A percentile compares a stretch with the other conserved stretches of the same genome.
Conservation (phyloP, 495 filamentous ascomycete genomes). For the Evansstolkia leycettana region DNA sequence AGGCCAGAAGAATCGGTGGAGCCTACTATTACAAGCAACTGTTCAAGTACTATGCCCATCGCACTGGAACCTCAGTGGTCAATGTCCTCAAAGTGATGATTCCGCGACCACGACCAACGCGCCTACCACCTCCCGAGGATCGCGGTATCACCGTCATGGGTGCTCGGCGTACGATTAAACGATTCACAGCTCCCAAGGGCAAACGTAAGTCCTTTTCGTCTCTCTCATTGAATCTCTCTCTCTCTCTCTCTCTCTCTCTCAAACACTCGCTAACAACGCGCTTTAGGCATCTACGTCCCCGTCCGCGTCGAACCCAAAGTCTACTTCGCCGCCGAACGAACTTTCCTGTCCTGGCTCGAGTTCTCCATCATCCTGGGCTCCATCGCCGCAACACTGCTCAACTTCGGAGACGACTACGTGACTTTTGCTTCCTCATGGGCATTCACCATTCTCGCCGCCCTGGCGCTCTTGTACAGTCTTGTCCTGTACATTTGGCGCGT, state of each 20-base stretch:
- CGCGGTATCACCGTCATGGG: slow-evolving; percentile 36
- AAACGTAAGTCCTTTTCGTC: slow-evolving; percentile 44
- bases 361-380: slow-evolving; percentile 88
- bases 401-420: slow-evolving; percentile 54
- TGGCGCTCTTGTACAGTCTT: slow-evolving; percentile 66
- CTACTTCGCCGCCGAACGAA: slow-evolving; percentile 90
- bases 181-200: slow-evolving; percentile 78
- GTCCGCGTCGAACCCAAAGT: slow-evolving; percentile 96
- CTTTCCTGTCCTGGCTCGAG: slow-evolving; percentile 95
- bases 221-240: slow-evolving; percentile 1
- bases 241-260: neutral
- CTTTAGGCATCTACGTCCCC: slow-evolving; percentile 73
- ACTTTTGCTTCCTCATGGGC: slow-evolving; percentile 56
- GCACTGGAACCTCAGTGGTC: slow-evolving; percentile 26
- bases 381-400: slow-evolving; percentile 83
- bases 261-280: neutral
- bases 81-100: slow-evolving; percentile 36
- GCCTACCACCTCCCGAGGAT: slow-evolving; percentile 39
- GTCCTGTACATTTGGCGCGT: slow-evolving; percentile 81
- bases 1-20: slow-evolving; percentile 59
- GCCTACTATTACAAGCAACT: slow-evolving; percentile 54
- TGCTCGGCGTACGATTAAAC: slow-evolving; percentile 42
- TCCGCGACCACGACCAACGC: slow-evolving; percentile 48
- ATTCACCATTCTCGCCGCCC: slow-evolving; percentile 71
- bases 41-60: slow-evolving; percentile 30